Conservation (phyloP, 345 rosid genomes). For the Barbarea vulgaris region DNA sequence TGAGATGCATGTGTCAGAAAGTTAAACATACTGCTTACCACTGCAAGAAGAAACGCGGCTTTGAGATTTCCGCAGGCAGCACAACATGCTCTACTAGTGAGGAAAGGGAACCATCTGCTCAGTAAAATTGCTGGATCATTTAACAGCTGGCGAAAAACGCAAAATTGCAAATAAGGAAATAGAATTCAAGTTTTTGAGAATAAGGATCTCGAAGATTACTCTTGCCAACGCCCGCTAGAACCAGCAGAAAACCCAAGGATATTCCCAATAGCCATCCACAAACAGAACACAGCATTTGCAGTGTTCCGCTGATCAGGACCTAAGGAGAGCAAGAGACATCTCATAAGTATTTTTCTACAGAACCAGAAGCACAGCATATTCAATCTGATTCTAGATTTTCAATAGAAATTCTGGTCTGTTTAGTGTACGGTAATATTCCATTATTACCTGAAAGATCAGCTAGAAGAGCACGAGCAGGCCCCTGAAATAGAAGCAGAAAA, state of each 20-base stretch:
- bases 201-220: slow-evolving; percentile 49
- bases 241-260: slow-evolving; percentile 97
- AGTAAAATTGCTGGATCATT: slow-evolving; percentile 27
- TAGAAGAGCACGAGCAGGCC: slow-evolving; percentile 98
- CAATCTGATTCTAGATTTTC: background rate
- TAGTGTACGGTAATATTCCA: slow-evolving; percentile 1
- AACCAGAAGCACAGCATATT: slow-evolving; percentile 15
- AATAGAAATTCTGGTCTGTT: background rate
- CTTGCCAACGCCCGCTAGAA: slow-evolving; percentile 91
- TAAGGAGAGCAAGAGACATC: slow-evolving; percentile 34
- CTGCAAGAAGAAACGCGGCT: slow-evolving; percentile 95
- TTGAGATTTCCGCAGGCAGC: slow-evolving; percentile 97
- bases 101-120: slow-evolving; percentile 97
- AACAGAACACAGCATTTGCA: slow-evolving; percentile 91
- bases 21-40: slow-evolving; percentile 57
- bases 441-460: slow-evolving; percentile 84
- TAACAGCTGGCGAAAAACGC: slow-evolving; percentile 13
- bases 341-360: slow-evolving; percentile 6
- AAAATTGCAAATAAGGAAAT: slow-evolving; percentile 23
- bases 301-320: slow-evolving; percentile 95
- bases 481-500: slow-evolving; percentile 50
- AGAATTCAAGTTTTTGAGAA: slow-evolving; percentile 9
- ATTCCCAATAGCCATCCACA: slow-evolving; percentile 98
- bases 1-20: slow-evolving; percentile 16
- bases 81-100: slow-evolving; percentile 86